Conservation (phyloP, 2,329 filamentous ascomycete genomes). For the Lachnellula arida region DNA sequence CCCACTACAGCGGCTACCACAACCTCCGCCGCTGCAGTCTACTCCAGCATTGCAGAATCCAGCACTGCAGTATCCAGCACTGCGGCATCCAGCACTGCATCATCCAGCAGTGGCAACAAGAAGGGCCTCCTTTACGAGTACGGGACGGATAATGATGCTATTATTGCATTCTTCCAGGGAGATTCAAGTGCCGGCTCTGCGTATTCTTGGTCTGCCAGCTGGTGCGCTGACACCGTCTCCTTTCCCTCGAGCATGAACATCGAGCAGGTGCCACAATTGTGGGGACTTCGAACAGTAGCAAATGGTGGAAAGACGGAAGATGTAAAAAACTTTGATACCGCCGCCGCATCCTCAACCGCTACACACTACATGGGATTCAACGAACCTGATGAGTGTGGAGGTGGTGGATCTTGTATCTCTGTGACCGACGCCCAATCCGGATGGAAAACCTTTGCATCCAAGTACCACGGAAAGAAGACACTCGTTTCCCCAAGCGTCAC, state of each 20-base stretch:
- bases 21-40: background rate
- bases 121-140: slow-evolving; percentile 70
- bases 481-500: slow-evolving; percentile 45
- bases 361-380: slow-evolving; percentile 61
- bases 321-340: no score
- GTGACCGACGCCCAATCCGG: slow-evolving; percentile 34
- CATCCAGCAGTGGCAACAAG: slow-evolving; percentile 9
- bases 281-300: slow-evolving; percentile 37
- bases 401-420: slow-evolving; percentile 47
- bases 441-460: slow-evolving; percentile 30
- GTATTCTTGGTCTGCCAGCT: background rate
- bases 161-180: slow-evolving; percentile 45
- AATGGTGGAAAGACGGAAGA: slow-evolving; percentile 35
- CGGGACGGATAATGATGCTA: no score
- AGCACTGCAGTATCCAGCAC: background rate
- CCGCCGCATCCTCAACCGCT: slow-evolving; percentile 33
- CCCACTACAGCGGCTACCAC: background rate
- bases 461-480: background rate
- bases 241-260: background rate
- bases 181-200: no score
- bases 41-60: background rate
- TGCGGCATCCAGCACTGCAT: slow-evolving; percentile 1
- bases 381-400: slow-evolving; percentile 57
- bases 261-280: background rate
- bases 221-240: slow-evolving; percentile 9